Evolutionary conservation across 2,329 filamentous ascomycete genomes (phyloP).

Genomic region (Ophiostoma sp.): DNA sequence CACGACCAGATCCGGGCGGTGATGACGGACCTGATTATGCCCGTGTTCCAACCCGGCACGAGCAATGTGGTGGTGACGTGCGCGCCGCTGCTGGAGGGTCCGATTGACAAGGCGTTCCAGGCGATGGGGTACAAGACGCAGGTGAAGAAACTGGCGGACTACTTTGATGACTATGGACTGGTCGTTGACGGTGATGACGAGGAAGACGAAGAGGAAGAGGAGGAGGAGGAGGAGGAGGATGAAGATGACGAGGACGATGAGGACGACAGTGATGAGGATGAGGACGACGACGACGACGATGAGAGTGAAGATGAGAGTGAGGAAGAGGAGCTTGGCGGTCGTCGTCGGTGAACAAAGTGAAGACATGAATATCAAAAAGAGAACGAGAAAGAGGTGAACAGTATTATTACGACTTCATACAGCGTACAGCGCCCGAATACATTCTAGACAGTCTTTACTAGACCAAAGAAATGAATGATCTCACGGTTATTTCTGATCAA

Average conservation of each 20-base stretch:
- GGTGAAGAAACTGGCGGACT: conserved; percentile 71
- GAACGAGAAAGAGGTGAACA: background rate
- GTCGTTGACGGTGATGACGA: conserved; percentile 62
- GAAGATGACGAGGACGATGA: conserved; percentile 58
- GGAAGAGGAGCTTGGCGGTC: background rate
- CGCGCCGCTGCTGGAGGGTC: conserved; percentile 78
- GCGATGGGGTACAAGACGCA: conserved; percentile 76
- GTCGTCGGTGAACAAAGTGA: background rate
- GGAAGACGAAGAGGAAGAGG: conserved; percentile 61
- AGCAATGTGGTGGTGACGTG: conserved; percentile 89
- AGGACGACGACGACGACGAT: conserved; percentile 28
- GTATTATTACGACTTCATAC: background rate
- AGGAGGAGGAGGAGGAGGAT: conserved; percentile 59
- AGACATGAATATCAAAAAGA: background rate
- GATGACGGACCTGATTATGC: conserved; percentile 73
- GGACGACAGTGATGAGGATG: conserved; percentile 50
- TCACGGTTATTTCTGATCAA: background rate
- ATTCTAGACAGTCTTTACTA: background rate
- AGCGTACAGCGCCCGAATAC: background rate
- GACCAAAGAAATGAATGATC: background rate
- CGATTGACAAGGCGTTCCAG: conserved; percentile 72
- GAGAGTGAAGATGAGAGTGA: conserved; percentile 11
- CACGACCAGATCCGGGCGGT: conserved; percentile 74
- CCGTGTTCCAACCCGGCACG: conserved; percentile 75
- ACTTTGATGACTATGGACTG: conserved; percentile 88